Base-by-base conservation (phyloP, 2,329 filamentous ascomycete genomes). In the Epicoccum nigrum region DNA sequence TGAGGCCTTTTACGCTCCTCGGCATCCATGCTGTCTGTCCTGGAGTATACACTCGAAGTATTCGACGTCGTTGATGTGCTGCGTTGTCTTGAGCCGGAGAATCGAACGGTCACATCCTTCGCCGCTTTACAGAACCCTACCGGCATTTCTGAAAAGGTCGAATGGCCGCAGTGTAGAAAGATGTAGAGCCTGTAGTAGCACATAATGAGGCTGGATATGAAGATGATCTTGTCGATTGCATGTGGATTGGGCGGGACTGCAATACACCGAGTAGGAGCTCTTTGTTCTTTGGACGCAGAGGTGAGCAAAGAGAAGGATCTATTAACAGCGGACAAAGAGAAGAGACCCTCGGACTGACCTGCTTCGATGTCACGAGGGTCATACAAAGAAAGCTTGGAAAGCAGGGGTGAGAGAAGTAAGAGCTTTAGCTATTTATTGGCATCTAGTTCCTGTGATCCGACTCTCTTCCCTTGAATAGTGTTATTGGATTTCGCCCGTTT, bases 181-280 rank as follows among this genome's bases (percentile, higher is more conserved):
- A 78, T 72, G 61, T 67, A 71, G 25, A 75, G 68, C 31, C 65
- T 70, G 58, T 78, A 74, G 56, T 73, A 76, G 64, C 76, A 78
- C 76, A 78, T 79, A 4, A 17, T 37, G 17, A 30, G 20, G 13
- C 11, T 1, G 2, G 9, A 7, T 25, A 9, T 9, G 23, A 7
- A 15, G 15, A 31, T 31, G 19, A 20, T 28, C 15, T 16, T 41
- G 17, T n/a, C 11, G n/a, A 31, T 2, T 13, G 31, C 28, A 19
- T 28, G 6, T n/a, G 27, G 9, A 23, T 2, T 12, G 8, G 33
- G 12, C 9, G 19, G 7, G 34, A 3, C 30, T 15, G 19, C 33
- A 15, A 9, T n/a, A 8, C 7, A 27, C 20, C 27, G 43, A n/a
- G 7, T 28, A 11, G 8, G 13, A 6, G 7, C 27, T 17, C 32